These are phyloP conservation scores for Penicillium sp. DNA, from an alignment of 2,329 filamentous ascomycete species.

Conservation along the genomic window DNA sequence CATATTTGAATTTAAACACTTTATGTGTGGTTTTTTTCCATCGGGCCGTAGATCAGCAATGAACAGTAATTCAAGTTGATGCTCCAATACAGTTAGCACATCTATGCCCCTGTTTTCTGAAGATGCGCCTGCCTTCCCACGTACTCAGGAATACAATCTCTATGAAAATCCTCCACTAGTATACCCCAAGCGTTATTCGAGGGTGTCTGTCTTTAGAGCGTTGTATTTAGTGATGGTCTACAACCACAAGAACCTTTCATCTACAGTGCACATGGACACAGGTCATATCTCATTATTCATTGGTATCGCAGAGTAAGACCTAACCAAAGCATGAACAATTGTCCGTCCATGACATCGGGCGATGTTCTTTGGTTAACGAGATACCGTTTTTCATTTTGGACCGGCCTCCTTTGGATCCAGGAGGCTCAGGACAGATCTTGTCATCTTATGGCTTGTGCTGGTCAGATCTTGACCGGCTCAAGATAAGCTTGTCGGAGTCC, in stretches of 20 bases:
- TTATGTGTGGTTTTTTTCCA: background rate
- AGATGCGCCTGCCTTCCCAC: background rate
- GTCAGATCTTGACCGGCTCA: slow-evolving; percentile 1
- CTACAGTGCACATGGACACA: background rate
- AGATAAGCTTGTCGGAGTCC: slow-evolving; percentile 22
- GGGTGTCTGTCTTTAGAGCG: background rate
- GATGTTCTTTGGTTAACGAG: slow-evolving; percentile 14
- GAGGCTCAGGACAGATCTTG: slow-evolving; percentile 8
- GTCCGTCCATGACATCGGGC: slow-evolving; percentile 4
- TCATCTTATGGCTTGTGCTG: slow-evolving; percentile 16
- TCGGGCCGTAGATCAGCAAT: background rate
- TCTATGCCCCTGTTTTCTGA: background rate
- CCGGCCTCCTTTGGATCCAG: background rate
- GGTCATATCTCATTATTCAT: slow-evolving; percentile 26
- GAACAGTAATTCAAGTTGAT: background rate
- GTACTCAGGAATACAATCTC: background rate
- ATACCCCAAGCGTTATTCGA: background rate
- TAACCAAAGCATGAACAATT: slow-evolving; percentile 7
- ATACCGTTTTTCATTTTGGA: slow-evolving; percentile 5
- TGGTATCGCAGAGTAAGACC: slow-evolving; percentile 19
- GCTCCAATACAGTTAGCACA: background rate
- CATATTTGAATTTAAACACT: slow-evolving; percentile 20
- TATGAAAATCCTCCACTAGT: background rate
- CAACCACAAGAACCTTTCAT: background rate
- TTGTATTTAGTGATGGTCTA: background rate